Base-by-base conservation (phyloP, 2,329 filamentous ascomycete species). In the Arthrinium phaeospermum region DNA sequence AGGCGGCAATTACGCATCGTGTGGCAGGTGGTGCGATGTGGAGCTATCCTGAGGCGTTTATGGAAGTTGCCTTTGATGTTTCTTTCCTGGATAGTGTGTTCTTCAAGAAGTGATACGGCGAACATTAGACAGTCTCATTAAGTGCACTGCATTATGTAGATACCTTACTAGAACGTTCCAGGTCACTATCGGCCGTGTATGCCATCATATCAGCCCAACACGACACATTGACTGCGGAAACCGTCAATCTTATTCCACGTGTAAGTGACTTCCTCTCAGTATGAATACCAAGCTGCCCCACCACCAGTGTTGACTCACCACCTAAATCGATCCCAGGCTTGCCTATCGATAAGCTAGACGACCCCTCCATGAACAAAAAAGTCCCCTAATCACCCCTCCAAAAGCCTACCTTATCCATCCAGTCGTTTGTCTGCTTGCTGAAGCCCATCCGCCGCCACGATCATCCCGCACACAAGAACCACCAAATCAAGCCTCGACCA, bases 41-140 rank as follows among this genome's bases (percentile, higher is more conserved):
- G 57, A 64, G 57, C 57, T 64, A 64, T 64, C 34, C 57, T 64
- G 57, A 37, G 57, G 57, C 57, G 57, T 64, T 64, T 64, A 37
- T 61, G 53, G 53, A 37, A 61, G 53, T n/a, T 61, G 53, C 30
- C 30, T 61, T 61, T 5, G 30, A 61, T 61, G 19, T 61, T 61
- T 37, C 10, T 61, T 61, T n/a, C 53, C 53, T 61, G 53, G 53
- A 61, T 61, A 30, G 30, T 61, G 27, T 61, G 27, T 19, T 30
- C 53, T 22, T 37, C 53, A 37, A 34, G 53, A 4, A 30, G 16
- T 22, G 30, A 37, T 12, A 34, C 16, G 22, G 30, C 22, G 27
- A 61, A n/a, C n/a, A n/a, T n/a, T n/a, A 61, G 53, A 61, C 53
- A 37, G 4, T 4, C 53, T n/a, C 30, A 13, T 16, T 16, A 16